Evolutionary conservation across 2,329 filamentous ascomycete species (phyloP), one percentile per base, ranked within the genome.

Genomic region (Proliferodiscus dingleyae): DNA sequence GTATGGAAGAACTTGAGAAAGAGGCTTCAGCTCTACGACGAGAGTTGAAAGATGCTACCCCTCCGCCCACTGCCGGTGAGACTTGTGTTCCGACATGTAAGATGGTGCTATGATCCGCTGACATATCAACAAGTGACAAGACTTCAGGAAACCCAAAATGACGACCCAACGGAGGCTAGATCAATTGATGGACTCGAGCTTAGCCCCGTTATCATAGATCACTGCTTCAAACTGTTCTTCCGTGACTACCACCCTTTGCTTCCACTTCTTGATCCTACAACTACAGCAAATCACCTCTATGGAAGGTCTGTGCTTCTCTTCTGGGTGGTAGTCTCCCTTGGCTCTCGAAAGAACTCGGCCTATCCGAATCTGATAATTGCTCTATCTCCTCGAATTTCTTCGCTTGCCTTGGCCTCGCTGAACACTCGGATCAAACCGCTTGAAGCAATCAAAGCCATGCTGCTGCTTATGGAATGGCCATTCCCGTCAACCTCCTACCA

Each of bases 241-340:
- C 13, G 15, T 10, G 29, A 34, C 41, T 43, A 34, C 16, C 41
- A 43, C 24, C 13, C 41, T 16, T 21, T 43, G 29, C 32, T 43
- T 15, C 41, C 28, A 10, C 10, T 43, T 11, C 13, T 43, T 2
- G 41, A 43, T 43, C 41, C 41, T 9, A 21, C 15, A 3, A n/a
- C 9, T 9, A 24, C 9, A 9, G 28, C 41, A 18, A 36, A 43
- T 22, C 8, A 5, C 3, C 8, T 34, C 7, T 43, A 43, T 22
- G 7, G 24, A 18, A 2, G 13, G 18, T 16, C 28, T 16, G 28
- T 19, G 3, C 22, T 34, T 21, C 16, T 43, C 3, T 43, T 43
- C 22, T 43, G 41, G 41, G 28, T n/a, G 8, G 15, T 43, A 10
- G 18, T 43, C 9, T 19, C 18, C 15, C 19, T 36, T 43, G 41